These are phyloP conservation scores for Steccherinum ochraceum DNA, from an alignment of 768 basidiomycete species.

Conservation along the genomic window DNA sequence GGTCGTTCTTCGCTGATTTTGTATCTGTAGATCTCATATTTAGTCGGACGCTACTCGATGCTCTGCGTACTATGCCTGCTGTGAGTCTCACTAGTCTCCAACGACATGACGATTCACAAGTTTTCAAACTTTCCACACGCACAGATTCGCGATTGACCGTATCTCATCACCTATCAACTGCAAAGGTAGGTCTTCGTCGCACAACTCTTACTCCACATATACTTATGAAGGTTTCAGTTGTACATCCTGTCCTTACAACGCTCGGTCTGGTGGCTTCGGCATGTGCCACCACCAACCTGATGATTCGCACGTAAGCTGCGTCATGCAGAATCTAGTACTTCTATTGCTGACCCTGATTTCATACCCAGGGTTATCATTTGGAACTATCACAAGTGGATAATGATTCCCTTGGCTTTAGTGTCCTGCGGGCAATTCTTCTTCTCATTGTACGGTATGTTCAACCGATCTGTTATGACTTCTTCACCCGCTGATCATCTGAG, in stretches of 20 bases:
- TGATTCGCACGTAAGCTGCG: background rate
- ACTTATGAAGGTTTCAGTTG: background rate
- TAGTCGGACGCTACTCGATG: background rate
- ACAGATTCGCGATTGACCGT: background rate
- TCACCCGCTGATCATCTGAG: background rate
- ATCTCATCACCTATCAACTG: background rate
- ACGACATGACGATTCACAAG: too few relatives aligned
- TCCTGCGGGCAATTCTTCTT: background rate
- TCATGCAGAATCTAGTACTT: too few relatives aligned
- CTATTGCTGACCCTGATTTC: too few relatives aligned
- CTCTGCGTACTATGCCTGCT: background rate
- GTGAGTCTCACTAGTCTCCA: too few relatives aligned
- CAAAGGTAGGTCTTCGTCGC: background rate
- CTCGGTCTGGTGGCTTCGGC: background rate
- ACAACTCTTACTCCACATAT: too few relatives aligned
- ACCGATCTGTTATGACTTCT: background rate
- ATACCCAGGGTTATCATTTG: background rate
- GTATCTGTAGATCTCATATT: background rate
- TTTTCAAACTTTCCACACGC: too few relatives aligned
- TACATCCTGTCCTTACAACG: background rate
- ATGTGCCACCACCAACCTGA: background rate
- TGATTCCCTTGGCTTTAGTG: background rate
- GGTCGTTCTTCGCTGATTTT: too few relatives aligned
- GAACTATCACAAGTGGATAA: background rate
- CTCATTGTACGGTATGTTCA: background rate